These are phyloP conservation scores for Artemisia argyi DNA, from an alignment of 129 eudicot species.

Conservation along the genomic window DNA sequence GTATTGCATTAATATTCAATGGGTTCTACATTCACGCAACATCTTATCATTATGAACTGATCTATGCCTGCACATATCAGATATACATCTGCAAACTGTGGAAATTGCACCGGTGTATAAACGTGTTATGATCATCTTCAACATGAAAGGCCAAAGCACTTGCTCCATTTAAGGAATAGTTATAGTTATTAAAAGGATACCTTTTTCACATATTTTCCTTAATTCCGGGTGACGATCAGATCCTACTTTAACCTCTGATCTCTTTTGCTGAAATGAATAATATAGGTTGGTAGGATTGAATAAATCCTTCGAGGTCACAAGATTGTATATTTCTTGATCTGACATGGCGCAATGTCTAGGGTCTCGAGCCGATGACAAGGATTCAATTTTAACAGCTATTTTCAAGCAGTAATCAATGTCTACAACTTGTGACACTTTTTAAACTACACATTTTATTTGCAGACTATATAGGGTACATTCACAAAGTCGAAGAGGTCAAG, in stretches of 20 bases:
- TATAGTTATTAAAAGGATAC: too few relatives aligned
- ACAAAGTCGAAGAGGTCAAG: too few relatives aligned
- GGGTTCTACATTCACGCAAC: slow-evolving; percentile 1
- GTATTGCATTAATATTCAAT: not conserved
- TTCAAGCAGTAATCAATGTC: too few relatives aligned
- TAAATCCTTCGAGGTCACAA: slow-evolving; percentile 50
- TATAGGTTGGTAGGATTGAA: slow-evolving; percentile 44
- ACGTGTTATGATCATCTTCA: slow-evolving; percentile 89
- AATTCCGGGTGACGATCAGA: too few relatives aligned
- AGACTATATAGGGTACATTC: too few relatives aligned
- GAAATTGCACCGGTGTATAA: slow-evolving; percentile 83
- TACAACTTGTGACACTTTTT: too few relatives aligned
- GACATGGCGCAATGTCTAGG: slow-evolving; percentile 70
- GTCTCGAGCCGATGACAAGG: too few relatives aligned
- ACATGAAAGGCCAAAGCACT: slow-evolving; percentile 90
- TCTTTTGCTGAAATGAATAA: slow-evolving; percentile 60
- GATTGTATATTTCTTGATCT: slow-evolving; percentile 60
- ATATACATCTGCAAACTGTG: slow-evolving; percentile 28
- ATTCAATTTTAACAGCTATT: too few relatives aligned
- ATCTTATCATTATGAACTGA: too few relatives aligned
- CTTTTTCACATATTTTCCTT: too few relatives aligned
- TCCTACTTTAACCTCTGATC: slow-evolving; percentile 4
- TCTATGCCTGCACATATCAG: too few relatives aligned
- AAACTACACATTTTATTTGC: too few relatives aligned
- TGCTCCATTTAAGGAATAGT: slow-evolving; percentile 43